Evolutionary conservation across 768 basidiomycete species (phyloP).

Genomic region (Tylopilus intermedius): DNA sequence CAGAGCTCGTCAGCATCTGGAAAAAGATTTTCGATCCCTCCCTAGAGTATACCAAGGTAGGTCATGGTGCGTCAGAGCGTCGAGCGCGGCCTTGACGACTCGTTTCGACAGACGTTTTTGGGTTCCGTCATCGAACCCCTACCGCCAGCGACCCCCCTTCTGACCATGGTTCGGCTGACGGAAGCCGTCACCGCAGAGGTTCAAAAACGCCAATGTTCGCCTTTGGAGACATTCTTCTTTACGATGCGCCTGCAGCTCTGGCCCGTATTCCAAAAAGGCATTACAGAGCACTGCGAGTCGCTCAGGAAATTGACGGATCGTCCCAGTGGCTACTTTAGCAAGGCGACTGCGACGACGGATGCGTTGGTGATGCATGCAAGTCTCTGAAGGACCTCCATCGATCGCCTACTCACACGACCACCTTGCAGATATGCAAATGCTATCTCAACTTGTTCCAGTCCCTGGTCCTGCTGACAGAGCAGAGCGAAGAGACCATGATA

Average conservation of each 20-base stretch:
- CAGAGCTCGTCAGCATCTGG: conserved; percentile 66
- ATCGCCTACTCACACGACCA: not conserved
- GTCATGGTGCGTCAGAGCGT: conserved; percentile 12
- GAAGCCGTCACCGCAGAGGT: conserved; percentile 74
- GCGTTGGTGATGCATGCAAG: conserved; percentile 56
- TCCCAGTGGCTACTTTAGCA: conserved; percentile 56
- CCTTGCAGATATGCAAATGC: conserved; percentile 57
- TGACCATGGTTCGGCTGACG: conserved; percentile 89
- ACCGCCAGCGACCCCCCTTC: conserved; percentile 70
- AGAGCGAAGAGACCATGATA: conserved; percentile 93
- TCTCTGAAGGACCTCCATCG: not conserved
- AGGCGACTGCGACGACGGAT: conserved; percentile 63
- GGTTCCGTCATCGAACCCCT: conserved; percentile 63
- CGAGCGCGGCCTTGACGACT: not conserved
- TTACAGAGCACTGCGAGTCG: conserved; percentile 78
- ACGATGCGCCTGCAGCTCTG: conserved; percentile 80
- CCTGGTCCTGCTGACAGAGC: conserved; percentile 72
- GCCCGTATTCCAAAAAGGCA: conserved; percentile 88
- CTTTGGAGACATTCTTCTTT: conserved; percentile 79
- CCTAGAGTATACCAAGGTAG: conserved; percentile 76
- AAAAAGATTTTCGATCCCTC: conserved; percentile 92
- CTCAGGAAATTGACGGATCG: conserved; percentile 82
- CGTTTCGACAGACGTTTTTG: conserved; percentile 53
- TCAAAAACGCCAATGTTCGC: conserved; percentile 71
- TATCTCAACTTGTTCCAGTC: conserved; percentile 82